phyloP scores from a whole-genome alignment of 805 yeast species.

The Wickerhamiella australiensis region DNA sequence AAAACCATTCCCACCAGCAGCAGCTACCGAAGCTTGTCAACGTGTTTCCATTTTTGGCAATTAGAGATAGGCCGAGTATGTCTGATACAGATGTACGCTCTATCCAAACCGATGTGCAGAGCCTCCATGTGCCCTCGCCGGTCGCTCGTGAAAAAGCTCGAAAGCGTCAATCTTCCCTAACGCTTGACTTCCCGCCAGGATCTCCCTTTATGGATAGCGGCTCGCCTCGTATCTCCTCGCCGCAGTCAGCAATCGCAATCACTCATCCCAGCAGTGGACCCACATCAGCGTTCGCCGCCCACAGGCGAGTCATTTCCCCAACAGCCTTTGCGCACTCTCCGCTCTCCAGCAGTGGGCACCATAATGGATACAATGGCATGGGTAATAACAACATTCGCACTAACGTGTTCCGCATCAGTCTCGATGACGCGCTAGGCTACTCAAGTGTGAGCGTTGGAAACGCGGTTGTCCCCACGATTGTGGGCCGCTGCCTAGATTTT shows the following conservation, averaged over 20 bases:
- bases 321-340: constrained; percentile 6
- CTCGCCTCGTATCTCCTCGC: background rate
- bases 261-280: constrained; percentile 10
- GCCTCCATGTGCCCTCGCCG: background rate
- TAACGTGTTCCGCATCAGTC: constrained; percentile 46
- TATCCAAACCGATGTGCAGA: background rate
- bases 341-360: background rate
- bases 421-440: constrained; percentile 39
- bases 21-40: background rate
- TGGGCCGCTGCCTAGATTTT: constrained; percentile 61
- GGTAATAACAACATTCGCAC: constrained; percentile 3
- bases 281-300: constrained; percentile 9
- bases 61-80: background rate
- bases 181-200: constrained; percentile 3
- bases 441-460: constrained; percentile 39
- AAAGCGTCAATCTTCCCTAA: constrained; percentile 1
- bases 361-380: background rate
- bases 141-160: background rate
- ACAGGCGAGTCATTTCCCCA: constrained; percentile 10
- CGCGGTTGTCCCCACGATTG: constrained; percentile 55
- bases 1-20: background rate
- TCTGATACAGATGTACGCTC: background rate
- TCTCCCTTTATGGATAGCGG: background rate
- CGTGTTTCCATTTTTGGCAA: constrained; percentile 4
- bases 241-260: constrained; percentile 9